phyloP scores from a whole-genome alignment of 805 yeast species.

The Candida dajiaensis region DNA sequence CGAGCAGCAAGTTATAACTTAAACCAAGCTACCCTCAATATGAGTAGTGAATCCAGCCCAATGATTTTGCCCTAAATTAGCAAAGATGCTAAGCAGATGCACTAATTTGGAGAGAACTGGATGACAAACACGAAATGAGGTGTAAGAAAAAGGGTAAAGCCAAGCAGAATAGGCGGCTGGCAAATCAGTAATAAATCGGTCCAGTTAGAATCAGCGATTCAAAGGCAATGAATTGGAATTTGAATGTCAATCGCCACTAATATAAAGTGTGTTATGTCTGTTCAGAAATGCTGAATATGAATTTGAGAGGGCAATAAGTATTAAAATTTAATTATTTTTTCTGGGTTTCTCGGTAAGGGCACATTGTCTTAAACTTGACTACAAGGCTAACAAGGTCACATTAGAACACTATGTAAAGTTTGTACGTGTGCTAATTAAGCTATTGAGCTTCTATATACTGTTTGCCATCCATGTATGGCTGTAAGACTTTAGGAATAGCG shows the following conservation, averaged over 20 bases:
- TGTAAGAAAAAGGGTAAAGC: background rate
- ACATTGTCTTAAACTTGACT: background rate
- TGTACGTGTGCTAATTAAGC: background rate
- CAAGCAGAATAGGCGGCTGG: background rate
- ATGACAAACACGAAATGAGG: background rate
- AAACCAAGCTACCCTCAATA: too few species aligned
- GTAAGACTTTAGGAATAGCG: constrained; percentile 60
- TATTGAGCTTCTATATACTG: constrained; percentile 11
- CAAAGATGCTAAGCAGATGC: background rate
- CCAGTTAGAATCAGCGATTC: background rate
- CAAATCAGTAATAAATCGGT: background rate
- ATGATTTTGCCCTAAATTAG: background rate
- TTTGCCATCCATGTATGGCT: constrained; percentile 66
- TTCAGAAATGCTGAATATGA: too few species aligned
- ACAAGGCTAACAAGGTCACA: background rate
- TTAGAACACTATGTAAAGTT: background rate
- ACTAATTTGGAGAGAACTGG: background rate
- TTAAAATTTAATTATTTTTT: too few species aligned
- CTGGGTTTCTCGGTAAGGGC: background rate
- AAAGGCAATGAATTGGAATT: background rate
- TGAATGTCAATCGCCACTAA: background rate
- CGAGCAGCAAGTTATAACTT: too few species aligned
- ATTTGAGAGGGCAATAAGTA: too few species aligned
- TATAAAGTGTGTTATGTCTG: background rate
- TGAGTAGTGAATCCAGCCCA: too few species aligned